A percentile compares a stretch with the other conserved stretches of the same genome.
These are phyloP conservation scores for Pichia norvegensis DNA, from an alignment of 1,139 yeast species.

Conservation along the genomic window DNA sequence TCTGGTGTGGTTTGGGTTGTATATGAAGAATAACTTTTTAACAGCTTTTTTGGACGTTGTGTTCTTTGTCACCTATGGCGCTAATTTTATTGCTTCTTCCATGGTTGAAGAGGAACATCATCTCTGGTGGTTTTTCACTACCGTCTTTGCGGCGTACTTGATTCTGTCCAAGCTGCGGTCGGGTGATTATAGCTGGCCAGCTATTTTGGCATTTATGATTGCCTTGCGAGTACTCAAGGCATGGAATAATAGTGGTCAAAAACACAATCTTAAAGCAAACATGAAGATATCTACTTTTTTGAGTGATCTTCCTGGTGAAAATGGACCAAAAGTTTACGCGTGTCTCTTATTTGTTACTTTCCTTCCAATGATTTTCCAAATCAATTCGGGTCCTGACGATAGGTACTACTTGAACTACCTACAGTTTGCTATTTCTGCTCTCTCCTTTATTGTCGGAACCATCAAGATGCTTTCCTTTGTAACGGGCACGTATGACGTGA, in stretches of 20 bases:
- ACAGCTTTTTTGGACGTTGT: conserved; percentile 27
- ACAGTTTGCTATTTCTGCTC: conserved; percentile 13
- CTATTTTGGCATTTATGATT: conserved; percentile 25
- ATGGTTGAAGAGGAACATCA: conserved; percentile 97
- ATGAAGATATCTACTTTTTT: conserved; percentile 23
- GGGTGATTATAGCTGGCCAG: background rate
- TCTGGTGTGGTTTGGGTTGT: conserved; percentile 16
- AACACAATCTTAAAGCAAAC: conserved; percentile 42
- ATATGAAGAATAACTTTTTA: conserved; percentile 9
- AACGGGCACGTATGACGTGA: conserved; percentile 22
- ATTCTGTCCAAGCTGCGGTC: conserved; percentile 5
- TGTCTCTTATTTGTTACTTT: conserved; percentile 16
- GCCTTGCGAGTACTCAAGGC: conserved; percentile 60
- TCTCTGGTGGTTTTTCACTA: conserved; percentile 81
- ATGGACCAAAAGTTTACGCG: conserved; percentile 21
- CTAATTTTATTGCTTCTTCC: conserved; percentile 79
- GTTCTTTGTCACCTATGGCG: conserved; percentile 40
- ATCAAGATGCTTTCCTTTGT: conserved; percentile 24
- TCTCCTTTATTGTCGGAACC: conserved; percentile 15
- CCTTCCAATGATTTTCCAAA: conserved; percentile 10
- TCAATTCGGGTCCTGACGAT: conserved; percentile 5
- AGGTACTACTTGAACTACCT: conserved; percentile 1
- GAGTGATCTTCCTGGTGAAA: conserved; percentile 13
- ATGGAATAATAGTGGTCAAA: conserved; percentile 92
- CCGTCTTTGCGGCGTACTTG: conserved; percentile 26